A percentile compares a stretch with the other conserved stretches of the same genome.
These are phyloP conservation scores for Trichocomaceae sp. DNA, from an alignment of 2,329 filamentous ascomycete species.

Conservation along the genomic window DNA sequence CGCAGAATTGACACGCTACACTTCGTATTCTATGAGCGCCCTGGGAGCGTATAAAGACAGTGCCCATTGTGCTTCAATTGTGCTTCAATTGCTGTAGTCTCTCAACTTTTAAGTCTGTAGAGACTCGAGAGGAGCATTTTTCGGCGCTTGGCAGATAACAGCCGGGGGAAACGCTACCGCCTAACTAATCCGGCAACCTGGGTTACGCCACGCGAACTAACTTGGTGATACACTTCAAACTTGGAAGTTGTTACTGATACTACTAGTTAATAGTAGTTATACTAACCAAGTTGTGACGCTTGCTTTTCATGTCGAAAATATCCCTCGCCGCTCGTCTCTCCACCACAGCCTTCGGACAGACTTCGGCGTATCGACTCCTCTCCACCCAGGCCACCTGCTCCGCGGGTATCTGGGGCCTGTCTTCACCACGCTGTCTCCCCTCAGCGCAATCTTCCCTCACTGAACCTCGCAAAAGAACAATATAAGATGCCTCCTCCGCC, in stretches of 20 bases:
- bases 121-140: not conserved
- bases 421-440: not conserved
- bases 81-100: not conserved
- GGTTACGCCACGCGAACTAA: conserved; percentile 9
- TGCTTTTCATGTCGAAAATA: not conserved
- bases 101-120: not conserved
- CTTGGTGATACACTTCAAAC: conserved; percentile 1
- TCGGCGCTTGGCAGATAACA: not conserved
- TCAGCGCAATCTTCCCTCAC: not conserved
- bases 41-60: conserved; percentile 27
- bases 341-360: not conserved
- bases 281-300: no score
- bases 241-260: no score
- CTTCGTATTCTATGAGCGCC: conserved; percentile 13
- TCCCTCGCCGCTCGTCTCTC: not conserved
- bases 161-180: conserved; percentile 7
- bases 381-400: conserved; percentile 9
- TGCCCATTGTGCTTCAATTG: conserved; percentile 26
- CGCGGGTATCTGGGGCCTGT: conserved; percentile 9
- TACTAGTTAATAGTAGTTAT: no score
- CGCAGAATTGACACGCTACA: conserved; percentile 35
- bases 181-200: conserved; percentile 1
- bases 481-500: conserved; percentile 49
- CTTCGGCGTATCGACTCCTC: not conserved
- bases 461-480: conserved; percentile 16